Evolutionary conservation across 768 basidiomycete genomes (phyloP).

Genomic region (Myochromella boudieri): DNA sequence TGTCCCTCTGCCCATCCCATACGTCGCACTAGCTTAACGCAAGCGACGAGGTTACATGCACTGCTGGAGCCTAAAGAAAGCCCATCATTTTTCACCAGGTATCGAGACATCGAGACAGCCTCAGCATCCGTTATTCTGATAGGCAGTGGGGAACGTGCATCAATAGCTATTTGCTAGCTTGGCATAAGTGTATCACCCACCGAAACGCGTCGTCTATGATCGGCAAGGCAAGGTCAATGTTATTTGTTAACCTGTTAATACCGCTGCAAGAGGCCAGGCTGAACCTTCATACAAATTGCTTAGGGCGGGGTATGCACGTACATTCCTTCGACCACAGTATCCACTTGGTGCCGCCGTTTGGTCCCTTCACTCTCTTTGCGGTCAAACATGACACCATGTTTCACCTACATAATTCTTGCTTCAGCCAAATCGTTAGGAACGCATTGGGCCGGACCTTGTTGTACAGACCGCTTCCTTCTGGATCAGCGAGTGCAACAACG

Average conservation of each 20-base stretch:
- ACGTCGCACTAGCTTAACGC: conserved; percentile 73
- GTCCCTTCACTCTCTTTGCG: conserved; percentile 91
- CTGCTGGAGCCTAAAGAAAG: conserved; percentile 95
- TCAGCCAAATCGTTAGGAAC: neutral
- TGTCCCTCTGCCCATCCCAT: conserved; percentile 69
- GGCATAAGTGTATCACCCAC: conserved; percentile 35
- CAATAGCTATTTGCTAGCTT: neutral
- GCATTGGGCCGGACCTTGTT: conserved; percentile 64
- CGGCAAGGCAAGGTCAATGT: conserved; percentile 82
- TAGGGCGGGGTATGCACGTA: conserved; percentile 26
- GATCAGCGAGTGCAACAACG: conserved; percentile 80
- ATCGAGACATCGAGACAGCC: conserved; percentile 94
- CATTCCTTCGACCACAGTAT: conserved; percentile 96
- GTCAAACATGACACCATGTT: conserved; percentile 94
- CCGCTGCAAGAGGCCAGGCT: conserved; percentile 49
- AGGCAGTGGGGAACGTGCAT: neutral
- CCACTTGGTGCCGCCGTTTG: conserved; percentile 90
- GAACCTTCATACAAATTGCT: neutral
- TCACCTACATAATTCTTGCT: conserved; percentile 49
- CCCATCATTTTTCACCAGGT: conserved; percentile 87
- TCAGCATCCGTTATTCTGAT: conserved; percentile 89
- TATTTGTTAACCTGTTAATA: conserved; percentile 90
- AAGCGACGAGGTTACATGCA: conserved; percentile 94
- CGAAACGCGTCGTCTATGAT: conserved; percentile 89
- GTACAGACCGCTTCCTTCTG: conserved; percentile 91